Evolutionary conservation across 257 asterid species (phyloP).

Genomic region (Capsicum chinense): DNA sequence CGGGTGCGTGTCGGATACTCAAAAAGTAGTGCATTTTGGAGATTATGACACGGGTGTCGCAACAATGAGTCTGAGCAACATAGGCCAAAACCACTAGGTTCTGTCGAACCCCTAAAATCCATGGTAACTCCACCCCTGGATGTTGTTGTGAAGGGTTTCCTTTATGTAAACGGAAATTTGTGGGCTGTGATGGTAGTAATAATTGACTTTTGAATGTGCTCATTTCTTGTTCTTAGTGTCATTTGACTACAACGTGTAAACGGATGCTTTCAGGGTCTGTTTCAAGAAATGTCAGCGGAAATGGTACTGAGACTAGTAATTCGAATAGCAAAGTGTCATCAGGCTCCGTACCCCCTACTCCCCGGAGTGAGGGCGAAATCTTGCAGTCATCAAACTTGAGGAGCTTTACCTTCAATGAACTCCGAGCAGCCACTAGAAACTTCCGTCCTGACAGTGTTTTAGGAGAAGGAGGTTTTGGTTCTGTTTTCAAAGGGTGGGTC

Average conservation of each 20-base stretch:
- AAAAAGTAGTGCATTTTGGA: no score
- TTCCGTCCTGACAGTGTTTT: constrained; percentile 88
- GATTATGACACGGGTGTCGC: no score
- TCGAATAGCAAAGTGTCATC: constrained; percentile 71
- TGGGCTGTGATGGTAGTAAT: not conserved
- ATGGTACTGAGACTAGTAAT: constrained; percentile 56
- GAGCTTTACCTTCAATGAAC: constrained; percentile 71
- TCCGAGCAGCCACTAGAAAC: constrained; percentile 76
- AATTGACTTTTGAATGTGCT: not conserved
- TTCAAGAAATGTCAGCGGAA: constrained; percentile 56
- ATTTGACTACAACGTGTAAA: not conserved
- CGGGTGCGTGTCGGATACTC: no score
- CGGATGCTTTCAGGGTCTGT: constrained; percentile 32
- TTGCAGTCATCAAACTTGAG: constrained; percentile 79
- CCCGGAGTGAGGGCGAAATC: constrained; percentile 87
- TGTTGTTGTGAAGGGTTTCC: not conserved
- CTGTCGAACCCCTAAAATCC: not conserved
- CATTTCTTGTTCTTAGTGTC: constrained; percentile 17
- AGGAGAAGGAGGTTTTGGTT: constrained; percentile 95
- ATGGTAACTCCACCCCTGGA: no score
- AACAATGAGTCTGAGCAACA: no score
- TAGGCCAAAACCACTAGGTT: not conserved
- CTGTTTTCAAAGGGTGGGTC: constrained; percentile 88
- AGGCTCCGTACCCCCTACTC: constrained; percentile 69
- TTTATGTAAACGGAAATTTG: not conserved